These are phyloP conservation scores for Tinospora cordifolia DNA, from an alignment of 164 flowering plant genomes.

Conservation along the genomic window DNA sequence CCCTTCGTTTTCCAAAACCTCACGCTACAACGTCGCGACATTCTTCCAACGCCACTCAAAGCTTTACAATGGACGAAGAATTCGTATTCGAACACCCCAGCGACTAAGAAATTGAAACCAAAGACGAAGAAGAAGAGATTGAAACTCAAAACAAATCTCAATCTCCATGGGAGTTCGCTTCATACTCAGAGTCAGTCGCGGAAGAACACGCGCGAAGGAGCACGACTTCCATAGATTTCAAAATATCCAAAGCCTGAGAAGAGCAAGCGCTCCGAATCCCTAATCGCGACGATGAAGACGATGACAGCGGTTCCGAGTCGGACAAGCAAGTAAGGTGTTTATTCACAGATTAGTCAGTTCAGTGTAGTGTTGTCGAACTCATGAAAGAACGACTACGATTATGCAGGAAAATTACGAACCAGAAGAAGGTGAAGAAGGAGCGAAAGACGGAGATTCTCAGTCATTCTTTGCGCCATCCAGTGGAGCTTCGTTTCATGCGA, in stretches of 20 bases:
- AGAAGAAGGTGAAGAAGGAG: constrained; percentile 42
- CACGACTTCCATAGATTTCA: constrained; percentile 82
- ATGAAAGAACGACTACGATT: background rate
- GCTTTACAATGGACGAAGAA: constrained; percentile 18
- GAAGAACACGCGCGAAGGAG: constrained; percentile 81
- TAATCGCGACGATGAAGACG: constrained; percentile 21
- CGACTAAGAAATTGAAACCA: constrained; percentile 44
- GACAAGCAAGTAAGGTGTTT: constrained; percentile 44
- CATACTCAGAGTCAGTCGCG: constrained; percentile 64
- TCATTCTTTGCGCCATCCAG: constrained; percentile 59
- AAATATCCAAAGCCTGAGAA: constrained; percentile 51
- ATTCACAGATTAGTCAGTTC: background rate
- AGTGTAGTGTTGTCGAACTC: background rate
- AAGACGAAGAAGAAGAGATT: constrained; percentile 16
- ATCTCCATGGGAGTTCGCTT: constrained; percentile 88
- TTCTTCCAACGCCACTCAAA: background rate
- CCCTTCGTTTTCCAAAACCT: background rate
- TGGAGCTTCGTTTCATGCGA: constrained; percentile 72
- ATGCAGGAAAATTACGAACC: constrained; percentile 53
- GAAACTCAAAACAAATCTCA: constrained; percentile 32
- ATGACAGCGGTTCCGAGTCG: constrained; percentile 32
- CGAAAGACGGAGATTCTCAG: constrained; percentile 22
- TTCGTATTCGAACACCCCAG: constrained; percentile 63
- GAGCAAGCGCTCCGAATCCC: constrained; percentile 24
- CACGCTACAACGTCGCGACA: background rate